Evolutionary conservation across 2,329 filamentous ascomycete genomes (phyloP).

Genomic region (Pseudocercospora pini-densiflorae): DNA sequence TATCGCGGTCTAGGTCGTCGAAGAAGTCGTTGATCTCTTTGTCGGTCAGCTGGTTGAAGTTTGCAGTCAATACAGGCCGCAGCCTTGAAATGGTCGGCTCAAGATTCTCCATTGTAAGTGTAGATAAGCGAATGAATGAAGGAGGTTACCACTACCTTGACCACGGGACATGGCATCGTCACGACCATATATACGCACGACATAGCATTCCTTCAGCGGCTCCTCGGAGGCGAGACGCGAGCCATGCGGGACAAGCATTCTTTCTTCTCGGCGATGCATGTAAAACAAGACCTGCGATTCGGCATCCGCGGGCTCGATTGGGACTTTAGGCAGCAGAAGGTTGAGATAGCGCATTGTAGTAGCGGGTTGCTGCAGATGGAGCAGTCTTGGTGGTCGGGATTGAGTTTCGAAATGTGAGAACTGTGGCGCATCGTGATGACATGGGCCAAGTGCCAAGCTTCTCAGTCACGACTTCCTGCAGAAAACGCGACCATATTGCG

Average conservation of each 20-base stretch:
- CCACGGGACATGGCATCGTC: background rate
- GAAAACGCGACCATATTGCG: background rate
- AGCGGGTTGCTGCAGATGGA: constrained; percentile 1
- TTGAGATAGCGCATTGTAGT: background rate
- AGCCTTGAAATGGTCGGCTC: constrained; percentile 5
- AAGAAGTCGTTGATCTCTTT: constrained; percentile 59
- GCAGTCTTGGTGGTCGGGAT: background rate
- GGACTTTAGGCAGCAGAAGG: constrained; percentile 1
- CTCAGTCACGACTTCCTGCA: background rate
- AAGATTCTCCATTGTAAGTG: constrained; percentile 18
- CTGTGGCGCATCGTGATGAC: background rate
- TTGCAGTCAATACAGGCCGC: constrained; percentile 17
- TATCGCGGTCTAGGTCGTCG: constrained; percentile 57
- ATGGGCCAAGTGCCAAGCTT: background rate
- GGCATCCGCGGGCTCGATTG: constrained; percentile 2
- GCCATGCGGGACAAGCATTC: constrained; percentile 19
- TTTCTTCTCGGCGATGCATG: constrained; percentile 14
- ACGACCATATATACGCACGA: constrained; percentile 8
- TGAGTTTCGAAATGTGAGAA: background rate
- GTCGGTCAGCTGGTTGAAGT: constrained; percentile 43
- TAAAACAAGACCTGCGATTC: constrained; percentile 13
- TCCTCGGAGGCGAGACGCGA: constrained; percentile 14
- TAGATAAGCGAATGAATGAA: background rate
- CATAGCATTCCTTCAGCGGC: background rate
- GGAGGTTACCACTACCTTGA: background rate